Evolutionary conservation across 2,329 filamentous ascomycete genomes (phyloP), one percentile per base, ranked within the genome.

Genomic region (Colletotrichum sp.): DNA sequence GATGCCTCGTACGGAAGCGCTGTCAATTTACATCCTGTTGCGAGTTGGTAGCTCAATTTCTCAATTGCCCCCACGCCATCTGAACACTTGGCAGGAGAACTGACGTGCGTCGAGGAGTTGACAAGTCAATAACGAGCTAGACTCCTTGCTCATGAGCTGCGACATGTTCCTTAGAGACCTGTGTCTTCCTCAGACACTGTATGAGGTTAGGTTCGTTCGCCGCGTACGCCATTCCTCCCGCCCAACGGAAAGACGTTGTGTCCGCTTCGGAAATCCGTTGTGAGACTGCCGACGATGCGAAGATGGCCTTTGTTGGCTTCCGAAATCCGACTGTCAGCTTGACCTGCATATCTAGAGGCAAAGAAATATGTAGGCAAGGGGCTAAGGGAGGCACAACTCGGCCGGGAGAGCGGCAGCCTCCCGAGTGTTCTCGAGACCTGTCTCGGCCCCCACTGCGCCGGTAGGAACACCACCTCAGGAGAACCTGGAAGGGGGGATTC

Each of bases 381-480:
- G 63, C 36, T 4, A 21, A 66, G 63, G 48, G 52, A 59, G 30
- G 55, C 66, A 28, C 66, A 60, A 43, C 65, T 68, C 66, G 66
- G 52, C 52, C 52, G 52, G 52, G 66, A 67, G 34, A n/a, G 64
- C 28, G 43, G 64, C 64, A 32, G 64, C 64, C 39, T 66, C 64
- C 64, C 64, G 64, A 55, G 43, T 16, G 0, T 21, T 32, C 43
- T 55, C 52, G 16, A 60, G 66, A 68, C 66, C 52, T 68, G 52
- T 68, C 66, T 68, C 66, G 66, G 66, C 66, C 66, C 48, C 66
- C 66, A 60, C 66, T 68, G 30, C 61, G 61, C 61, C 61, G 43
- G 43, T 24, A 52, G 43, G 43, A 52, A 24, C 43, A 52, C 43
- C 43, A 48, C 10, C 43, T 48, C n/a, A 48, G n/a, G 43, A 21